Conservation (phyloP, 1,284 basidiomycete species). For the Ceratorhiza oryzae-sativae region DNA sequence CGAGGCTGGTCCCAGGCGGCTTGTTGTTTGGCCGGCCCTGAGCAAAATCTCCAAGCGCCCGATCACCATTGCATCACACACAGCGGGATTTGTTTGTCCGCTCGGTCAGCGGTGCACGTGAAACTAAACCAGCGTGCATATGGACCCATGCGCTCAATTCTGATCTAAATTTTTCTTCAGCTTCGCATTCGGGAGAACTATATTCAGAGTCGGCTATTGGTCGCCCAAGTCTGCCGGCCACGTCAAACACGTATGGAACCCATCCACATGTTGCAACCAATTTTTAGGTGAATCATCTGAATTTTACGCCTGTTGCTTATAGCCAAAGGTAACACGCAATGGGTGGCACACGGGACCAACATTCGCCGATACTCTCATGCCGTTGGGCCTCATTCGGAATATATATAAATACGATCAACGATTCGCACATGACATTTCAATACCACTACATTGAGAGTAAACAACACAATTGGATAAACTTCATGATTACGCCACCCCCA, state of each 20-base stretch:
- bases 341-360: too few species aligned
- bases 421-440: too few species aligned
- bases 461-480: too few species aligned
- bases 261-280: not conserved
- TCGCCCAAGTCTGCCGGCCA: not conserved
- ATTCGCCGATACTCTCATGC: too few species aligned
- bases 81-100: constrained; percentile 14
- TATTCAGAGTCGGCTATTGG: not conserved
- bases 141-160: not conserved
- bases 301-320: too few species aligned
- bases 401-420: too few species aligned
- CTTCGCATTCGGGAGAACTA: not conserved
- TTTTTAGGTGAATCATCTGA: too few species aligned
- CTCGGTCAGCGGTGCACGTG: not conserved
- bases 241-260: not conserved
- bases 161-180: too few species aligned
- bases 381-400: too few species aligned
- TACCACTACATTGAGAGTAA: too few species aligned
- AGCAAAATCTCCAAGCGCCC: constrained; percentile 9
- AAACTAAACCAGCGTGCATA: not conserved
- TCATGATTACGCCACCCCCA: not conserved
- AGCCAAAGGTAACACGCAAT: too few species aligned
- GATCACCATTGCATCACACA: not conserved
- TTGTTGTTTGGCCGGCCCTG: constrained; percentile 24
- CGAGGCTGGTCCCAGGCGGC: not conserved